Evolutionary conservation across 192 early-diverging fungal species (phyloP).

Genomic region (Jimgerdemannia flammicorona): DNA sequence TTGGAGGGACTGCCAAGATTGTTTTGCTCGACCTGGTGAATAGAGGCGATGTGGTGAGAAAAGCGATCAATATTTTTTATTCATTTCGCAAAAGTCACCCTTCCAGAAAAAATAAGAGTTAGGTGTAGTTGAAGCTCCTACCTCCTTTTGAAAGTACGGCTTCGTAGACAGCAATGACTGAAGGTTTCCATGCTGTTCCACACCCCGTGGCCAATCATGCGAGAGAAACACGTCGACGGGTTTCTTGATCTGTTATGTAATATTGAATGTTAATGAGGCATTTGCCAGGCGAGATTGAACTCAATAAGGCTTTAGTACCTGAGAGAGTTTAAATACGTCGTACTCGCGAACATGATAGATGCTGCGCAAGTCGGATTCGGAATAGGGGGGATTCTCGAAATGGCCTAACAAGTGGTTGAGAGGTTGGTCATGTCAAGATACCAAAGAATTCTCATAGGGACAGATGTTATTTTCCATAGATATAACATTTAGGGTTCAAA

Average conservation of each 20-base stretch:
- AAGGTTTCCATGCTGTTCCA: constrained; percentile 76
- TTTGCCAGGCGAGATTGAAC: not conserved
- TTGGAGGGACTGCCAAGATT: constrained; percentile 75
- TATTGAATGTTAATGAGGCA: not conserved
- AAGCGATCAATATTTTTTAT: not conserved
- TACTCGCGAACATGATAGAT: constrained; percentile 88
- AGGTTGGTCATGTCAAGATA: not conserved
- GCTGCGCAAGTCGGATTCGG: constrained; percentile 53
- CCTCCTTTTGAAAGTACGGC: constrained; percentile 72
- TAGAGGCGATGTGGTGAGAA: no score
- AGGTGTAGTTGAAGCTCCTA: constrained; percentile 23
- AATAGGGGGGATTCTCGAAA: constrained; percentile 78
- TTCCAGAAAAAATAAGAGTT: no score
- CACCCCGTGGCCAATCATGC: constrained; percentile 95
- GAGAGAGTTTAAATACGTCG: constrained; percentile 74
- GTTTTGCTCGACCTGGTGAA: constrained; percentile 23
- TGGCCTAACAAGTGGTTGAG: constrained; percentile 44
- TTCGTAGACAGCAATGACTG: constrained; percentile 60
- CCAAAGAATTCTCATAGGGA: not conserved
- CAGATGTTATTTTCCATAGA: constrained; percentile 2
- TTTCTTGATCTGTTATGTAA: constrained; percentile 51
- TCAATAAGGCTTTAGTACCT: constrained; percentile 29
- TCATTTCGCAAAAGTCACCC: not conserved
- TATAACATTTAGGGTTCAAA: not conserved
- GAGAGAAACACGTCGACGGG: constrained; percentile 89